Evolutionary conservation across 2,329 filamentous ascomycete genomes (phyloP), one percentile per base, ranked within the genome.

Genomic region (Fusarium abutilonis): DNA sequence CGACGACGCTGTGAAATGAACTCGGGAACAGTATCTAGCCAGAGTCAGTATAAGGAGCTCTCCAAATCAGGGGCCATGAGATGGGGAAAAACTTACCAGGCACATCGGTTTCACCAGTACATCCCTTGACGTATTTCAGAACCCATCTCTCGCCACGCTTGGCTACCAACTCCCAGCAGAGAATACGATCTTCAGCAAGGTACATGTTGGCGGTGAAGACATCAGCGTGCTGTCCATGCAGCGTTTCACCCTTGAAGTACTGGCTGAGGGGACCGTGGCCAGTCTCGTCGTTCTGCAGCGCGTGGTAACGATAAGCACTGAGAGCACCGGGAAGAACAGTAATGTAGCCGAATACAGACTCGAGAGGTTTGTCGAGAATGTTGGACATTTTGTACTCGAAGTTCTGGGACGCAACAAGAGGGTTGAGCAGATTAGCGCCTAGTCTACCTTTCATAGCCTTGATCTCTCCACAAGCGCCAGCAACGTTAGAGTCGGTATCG

Each of bases 331-430:
- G 96, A 64, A 99, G 80, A 68, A 99, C 95, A 6, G 94, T 98
- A 68, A 99, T 99, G 74, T 98, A 99, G 2, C 95, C 95, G 75
- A 99, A 99, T 1, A 97, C 94, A 0, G 92, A 97, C 75, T 99
- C 95, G 3, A 99, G 81, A 0, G 95, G 95, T 76, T 99, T 99
- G 75, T 99, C 95, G 23, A 99, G 83, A 70, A 99, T 99, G 71
- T 99, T 99, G 36, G 93, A 97, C 92, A 99, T 97, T 78, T 99
- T 99, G 82, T 99, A 99, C 80, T 99, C 95, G 68, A 99, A 99
- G 75, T 99, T 99, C 72, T 99, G 95, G 41, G 93, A 96, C 0
- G 95, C 95, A 14, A 99, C 94, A 6, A 99, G 82, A 0, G 95
- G 95, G 71, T 99, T 99, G 41, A 99, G 80, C 14, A 99, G 83